Evolutionary conservation across 2,329 filamentous ascomycete species (phyloP).

Genomic region (Niveomyces coronatus): DNA sequence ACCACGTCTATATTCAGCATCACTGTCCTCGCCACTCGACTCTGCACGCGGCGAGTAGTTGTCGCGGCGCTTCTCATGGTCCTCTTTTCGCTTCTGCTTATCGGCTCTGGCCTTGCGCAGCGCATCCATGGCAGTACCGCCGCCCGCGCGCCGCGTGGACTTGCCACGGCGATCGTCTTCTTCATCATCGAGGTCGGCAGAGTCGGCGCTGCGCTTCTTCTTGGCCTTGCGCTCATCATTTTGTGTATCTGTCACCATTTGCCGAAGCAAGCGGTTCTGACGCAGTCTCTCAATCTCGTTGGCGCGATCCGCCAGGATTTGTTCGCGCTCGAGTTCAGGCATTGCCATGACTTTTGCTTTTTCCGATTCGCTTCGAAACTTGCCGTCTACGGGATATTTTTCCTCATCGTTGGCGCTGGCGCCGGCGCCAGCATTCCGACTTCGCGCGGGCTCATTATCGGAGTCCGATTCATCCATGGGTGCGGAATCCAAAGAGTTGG

Average conservation of each 20-base stretch:
- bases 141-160: constrained; percentile 54
- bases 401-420: constrained; percentile 44
- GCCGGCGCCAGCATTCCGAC: constrained; percentile 27
- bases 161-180: constrained; percentile 39
- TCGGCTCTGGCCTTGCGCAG: constrained; percentile 52
- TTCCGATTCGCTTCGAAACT: constrained; percentile 64
- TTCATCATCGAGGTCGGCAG: constrained; percentile 69
- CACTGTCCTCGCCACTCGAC: constrained; percentile 56
- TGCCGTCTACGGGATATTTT: constrained; percentile 78
- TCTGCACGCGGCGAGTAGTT: constrained; percentile 27
- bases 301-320: constrained; percentile 78
- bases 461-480: constrained; percentile 87
- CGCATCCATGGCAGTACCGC: constrained; percentile 60
- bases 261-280: constrained; percentile 73
- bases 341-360: constrained; percentile 72
- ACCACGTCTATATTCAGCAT: constrained; percentile 59
- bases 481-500: constrained; percentile 67
- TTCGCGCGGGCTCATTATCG: constrained; percentile 36
- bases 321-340: constrained; percentile 84
- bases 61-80: constrained; percentile 52
- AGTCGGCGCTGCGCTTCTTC: constrained; percentile 69
- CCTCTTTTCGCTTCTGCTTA: constrained; percentile 40
- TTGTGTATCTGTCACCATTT: constrained; percentile 59
- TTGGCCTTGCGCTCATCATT: constrained; percentile 47
- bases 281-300: constrained; percentile 71